phyloP scores from a whole-genome alignment of 371 early-diverging fungal genomes.

The Rhizopus delemar region DNA sequence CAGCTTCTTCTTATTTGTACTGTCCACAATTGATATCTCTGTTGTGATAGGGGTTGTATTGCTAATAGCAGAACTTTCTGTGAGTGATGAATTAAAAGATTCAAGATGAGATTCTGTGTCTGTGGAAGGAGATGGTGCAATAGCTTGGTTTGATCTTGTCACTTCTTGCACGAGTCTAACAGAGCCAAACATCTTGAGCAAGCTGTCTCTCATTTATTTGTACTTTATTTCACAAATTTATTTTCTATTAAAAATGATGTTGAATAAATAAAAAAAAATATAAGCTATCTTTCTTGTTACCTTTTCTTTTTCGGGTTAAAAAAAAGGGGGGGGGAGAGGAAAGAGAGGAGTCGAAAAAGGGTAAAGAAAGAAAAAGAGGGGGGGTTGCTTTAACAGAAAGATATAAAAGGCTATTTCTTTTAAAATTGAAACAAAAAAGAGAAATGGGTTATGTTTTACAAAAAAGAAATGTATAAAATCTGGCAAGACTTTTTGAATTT shows the following conservation, averaged over 20 bases:
- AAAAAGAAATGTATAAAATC: background rate
- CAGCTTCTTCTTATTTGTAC: slow-evolving; percentile 7
- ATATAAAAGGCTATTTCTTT: background rate
- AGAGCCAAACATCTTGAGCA: slow-evolving; percentile 50
- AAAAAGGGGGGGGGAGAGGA: background rate
- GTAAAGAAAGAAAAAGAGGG: too few species aligned
- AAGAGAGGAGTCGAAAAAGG: background rate
- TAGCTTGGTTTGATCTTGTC: slow-evolving; percentile 33
- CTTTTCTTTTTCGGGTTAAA: background rate
- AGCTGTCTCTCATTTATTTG: slow-evolving; percentile 26
- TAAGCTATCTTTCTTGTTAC: too few species aligned
- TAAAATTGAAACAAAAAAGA: slow-evolving; percentile 3
- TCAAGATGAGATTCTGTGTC: slow-evolving; percentile 3
- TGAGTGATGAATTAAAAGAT: background rate
- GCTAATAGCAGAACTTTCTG: background rate
- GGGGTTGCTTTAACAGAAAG: too few species aligned
- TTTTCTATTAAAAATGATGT: too few species aligned
- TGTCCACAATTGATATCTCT: background rate
- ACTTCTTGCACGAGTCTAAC: slow-evolving; percentile 55
- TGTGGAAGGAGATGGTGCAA: background rate
- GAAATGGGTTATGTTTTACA: background rate
- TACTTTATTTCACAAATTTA: too few species aligned
- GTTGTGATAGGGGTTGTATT: slow-evolving; percentile 2
- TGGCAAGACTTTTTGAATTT: background rate
- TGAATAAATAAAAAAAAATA: slow-evolving; percentile 6